These are phyloP conservation scores for Arthonia radiata DNA, from an alignment of 495 filamentous ascomycete species.

Conservation along the genomic window DNA sequence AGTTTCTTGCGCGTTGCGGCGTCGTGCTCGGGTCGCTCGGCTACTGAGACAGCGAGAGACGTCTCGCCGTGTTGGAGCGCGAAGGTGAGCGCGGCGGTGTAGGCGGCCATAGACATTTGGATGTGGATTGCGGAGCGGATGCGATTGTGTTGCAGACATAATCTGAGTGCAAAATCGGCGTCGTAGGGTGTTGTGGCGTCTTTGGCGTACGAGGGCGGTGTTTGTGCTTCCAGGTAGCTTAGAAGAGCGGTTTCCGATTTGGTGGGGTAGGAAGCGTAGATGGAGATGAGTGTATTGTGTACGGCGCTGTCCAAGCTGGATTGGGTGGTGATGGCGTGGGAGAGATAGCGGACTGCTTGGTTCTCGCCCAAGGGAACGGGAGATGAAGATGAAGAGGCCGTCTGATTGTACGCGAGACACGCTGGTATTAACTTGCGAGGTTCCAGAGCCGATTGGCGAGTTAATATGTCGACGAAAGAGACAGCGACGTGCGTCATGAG, in stretches of 20 bases:
- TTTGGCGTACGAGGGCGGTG: slow-evolving; percentile 27
- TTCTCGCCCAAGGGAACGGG: slow-evolving; percentile 27
- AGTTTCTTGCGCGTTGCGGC: slow-evolving; percentile 69
- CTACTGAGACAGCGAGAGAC: slow-evolving; percentile 67
- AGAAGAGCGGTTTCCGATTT: slow-evolving; percentile 64
- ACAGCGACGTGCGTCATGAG: slow-evolving; percentile 70
- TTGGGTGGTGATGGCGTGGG: slow-evolving; percentile 75
- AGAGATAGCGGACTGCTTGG: slow-evolving; percentile 83
- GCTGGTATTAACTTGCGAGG: slow-evolving; percentile 77
- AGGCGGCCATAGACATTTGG: slow-evolving; percentile 85
- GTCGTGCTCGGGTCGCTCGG: slow-evolving; percentile 61
- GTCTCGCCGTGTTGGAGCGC: slow-evolving; percentile 72
- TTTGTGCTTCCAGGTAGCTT: slow-evolving; percentile 58
- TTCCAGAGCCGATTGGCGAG: slow-evolving; percentile 75
- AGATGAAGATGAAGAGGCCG: slow-evolving; percentile 17
- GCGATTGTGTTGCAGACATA: slow-evolving; percentile 82
- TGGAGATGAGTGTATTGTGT: slow-evolving; percentile 90
- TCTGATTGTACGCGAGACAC: slow-evolving; percentile 73
- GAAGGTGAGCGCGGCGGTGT: slow-evolving; percentile 73
- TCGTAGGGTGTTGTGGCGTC: slow-evolving; percentile 41
- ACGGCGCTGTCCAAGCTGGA: slow-evolving; percentile 67
- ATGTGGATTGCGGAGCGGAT: slow-evolving; percentile 88
- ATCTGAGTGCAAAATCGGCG: slow-evolving; percentile 84
- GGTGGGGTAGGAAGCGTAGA: slow-evolving; percentile 71
- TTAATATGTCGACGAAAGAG: slow-evolving; percentile 75